Conservation (phyloP, 768 basidiomycete species). For the Mycena maculata region DNA sequence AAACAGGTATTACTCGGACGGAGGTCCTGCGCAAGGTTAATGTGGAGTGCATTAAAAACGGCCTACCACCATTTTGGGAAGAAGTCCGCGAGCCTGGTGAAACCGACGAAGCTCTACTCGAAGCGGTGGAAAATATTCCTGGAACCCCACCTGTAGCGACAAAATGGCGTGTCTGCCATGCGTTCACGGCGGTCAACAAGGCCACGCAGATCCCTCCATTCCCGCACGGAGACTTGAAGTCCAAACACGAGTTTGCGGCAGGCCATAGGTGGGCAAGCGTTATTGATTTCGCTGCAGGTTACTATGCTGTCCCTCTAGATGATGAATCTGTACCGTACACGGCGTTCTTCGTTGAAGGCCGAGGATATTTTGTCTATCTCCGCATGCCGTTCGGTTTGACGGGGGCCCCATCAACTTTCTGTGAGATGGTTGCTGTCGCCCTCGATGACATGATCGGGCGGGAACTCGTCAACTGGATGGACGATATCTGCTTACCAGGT, state of each 20-base stretch:
- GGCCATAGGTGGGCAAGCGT: slow-evolving; percentile 45
- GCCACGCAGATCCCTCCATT: slow-evolving; percentile 39
- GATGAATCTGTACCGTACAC: slow-evolving; percentile 43
- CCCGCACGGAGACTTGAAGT: slow-evolving; percentile 50
- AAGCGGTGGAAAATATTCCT: neutral
- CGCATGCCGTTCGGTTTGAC: slow-evolving; percentile 56
- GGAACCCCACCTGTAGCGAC: neutral
- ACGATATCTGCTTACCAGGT: slow-evolving; percentile 49
- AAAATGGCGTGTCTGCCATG: slow-evolving; percentile 17
- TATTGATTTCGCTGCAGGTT: slow-evolving; percentile 39
- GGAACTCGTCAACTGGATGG: slow-evolving; percentile 49
- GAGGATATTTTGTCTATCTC: slow-evolving; percentile 49
- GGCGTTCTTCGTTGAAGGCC: slow-evolving; percentile 52
- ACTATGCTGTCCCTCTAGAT: slow-evolving; percentile 43
- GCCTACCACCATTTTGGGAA: slow-evolving; percentile 14
- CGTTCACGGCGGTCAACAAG: slow-evolving; percentile 12
- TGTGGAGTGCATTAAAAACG: slow-evolving; percentile 7
- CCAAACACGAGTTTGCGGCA: slow-evolving; percentile 49
- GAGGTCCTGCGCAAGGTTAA: slow-evolving; percentile 15
- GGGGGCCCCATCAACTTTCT: slow-evolving; percentile 52
- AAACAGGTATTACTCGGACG: neutral
- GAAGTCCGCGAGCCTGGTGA: slow-evolving; percentile 15
- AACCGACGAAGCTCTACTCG: slow-evolving; percentile 9
- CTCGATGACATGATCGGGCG: slow-evolving; percentile 43
- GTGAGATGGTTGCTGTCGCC: slow-evolving; percentile 39